Evolutionary conservation across 176 grass and related monocot genomes (phyloP), one percentile per base, ranked within the genome.

Genomic region (Bonia amplexicaulis): DNA sequence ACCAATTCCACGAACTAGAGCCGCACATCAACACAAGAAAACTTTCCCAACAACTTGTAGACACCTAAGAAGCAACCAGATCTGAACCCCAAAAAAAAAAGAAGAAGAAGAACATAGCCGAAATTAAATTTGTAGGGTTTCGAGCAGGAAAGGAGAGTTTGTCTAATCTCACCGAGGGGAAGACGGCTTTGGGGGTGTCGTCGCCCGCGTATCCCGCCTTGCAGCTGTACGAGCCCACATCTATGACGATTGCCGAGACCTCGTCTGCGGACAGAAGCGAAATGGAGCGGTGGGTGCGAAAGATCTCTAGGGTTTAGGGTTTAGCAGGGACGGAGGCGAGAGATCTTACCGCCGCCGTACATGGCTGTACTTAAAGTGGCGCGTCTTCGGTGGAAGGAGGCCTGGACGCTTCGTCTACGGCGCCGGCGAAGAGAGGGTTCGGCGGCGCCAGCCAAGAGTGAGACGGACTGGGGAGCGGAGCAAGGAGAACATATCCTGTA

Each of bases 191-290:
- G 47, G 97, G 96, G 44, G 97, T 89, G 85, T 99, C 97, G 83
- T 99, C 97, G 1, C 97, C 97, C 0, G 97, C 97, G 73, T 99
- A 99, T 1, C 97, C 97, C 22, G 97, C 93, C 90, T 99, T 99
- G 87, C 97, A 99, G 86, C 91, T 99, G 88, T 99, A 91, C 5
- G 93, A 99, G 0, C 97, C 97, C 81, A 99, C 88, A 62, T 99
- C 97, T 26, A 99, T 87, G 80, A 99, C 97, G 77, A 99, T 96
- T 60, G 97, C 97, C 66, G 97, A 96, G 6, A 99, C 97, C 86
- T 99, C 97, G 79, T 99, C 97, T 99, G 81, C 68, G 29, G 37
- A 77, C 27, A 71, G 25, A 47, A 37, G 27, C 59, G 6, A 67
- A 81, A 77, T 25, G 52, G 46, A 55, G 27, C 31, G 19, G 27